Conservation (phyloP, 2,329 filamentous ascomycete genomes). For the Phaeosphaeria sp. region DNA sequence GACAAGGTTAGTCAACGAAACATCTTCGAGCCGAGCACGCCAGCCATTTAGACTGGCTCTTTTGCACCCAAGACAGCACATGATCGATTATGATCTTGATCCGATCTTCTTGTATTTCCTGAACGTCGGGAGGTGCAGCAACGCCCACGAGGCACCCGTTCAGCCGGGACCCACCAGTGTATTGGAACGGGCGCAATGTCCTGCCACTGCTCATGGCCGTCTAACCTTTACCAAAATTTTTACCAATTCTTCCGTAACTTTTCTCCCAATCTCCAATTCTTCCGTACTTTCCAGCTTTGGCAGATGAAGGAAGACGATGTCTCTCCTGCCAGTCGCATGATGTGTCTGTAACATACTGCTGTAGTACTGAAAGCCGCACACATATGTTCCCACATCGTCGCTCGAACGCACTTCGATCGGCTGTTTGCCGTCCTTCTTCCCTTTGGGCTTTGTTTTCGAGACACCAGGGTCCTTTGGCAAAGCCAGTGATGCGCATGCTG, state of each 20-base stretch:
- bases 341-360: slow-evolving; percentile 41
- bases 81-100: not conserved
- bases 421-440: slow-evolving; percentile 11
- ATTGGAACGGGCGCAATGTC: not conserved
- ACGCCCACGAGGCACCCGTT: not conserved
- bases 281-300: slow-evolving; percentile 45
- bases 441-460: not conserved
- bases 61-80: not conserved
- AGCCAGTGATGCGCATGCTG: slow-evolving; percentile 13
- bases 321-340: slow-evolving; percentile 11
- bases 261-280: slow-evolving; percentile 39
- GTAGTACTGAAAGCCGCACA: slow-evolving; percentile 56
- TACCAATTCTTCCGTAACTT: slow-evolving; percentile 42
- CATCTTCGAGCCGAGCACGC: not conserved
- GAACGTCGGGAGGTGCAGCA: not conserved
- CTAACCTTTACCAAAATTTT: slow-evolving; percentile 38
- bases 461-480: slow-evolving; percentile 1
- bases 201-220: slow-evolving; percentile 12
- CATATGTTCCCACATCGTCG: slow-evolving; percentile 51
- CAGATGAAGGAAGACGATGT: slow-evolving; percentile 52
- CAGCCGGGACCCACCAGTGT: not conserved
- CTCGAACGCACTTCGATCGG: slow-evolving; percentile 43
- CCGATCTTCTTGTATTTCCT: not conserved
- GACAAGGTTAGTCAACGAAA: not conserved
- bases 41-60: not conserved